Base-by-base conservation (phyloP, 2,329 filamentous ascomycete genomes). In the Ophiostoma pallidulum region DNA sequence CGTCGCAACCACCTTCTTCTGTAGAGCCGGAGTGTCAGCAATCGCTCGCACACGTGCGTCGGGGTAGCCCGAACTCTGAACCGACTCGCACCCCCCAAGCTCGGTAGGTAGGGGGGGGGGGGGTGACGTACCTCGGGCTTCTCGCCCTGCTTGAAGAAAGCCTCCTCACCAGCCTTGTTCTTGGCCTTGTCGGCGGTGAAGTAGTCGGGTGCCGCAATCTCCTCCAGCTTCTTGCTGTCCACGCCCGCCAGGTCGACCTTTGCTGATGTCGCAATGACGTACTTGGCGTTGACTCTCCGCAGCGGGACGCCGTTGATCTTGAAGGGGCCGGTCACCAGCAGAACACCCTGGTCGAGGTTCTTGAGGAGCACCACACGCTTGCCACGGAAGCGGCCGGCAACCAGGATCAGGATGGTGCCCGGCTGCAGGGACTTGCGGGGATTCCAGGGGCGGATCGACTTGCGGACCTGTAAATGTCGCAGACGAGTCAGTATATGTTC, bases 271-370 rank as follows among this genome's bases (percentile, higher is more conserved):
- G 86, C 87, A 69, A 94, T 94, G 68, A 94, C 87, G 74, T 92
- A 94, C 73, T 86, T 84, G 69, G 87, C 78, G 77, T 94, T 94
- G 69, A 94, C 86, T 71, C 86, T 82, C 75, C 92, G 85, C 66
- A 98, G 84, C 62, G 92, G 92, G 59, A 98, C 92, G 73, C 92
- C 92, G 78, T 98, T 98, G 77, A 98, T 85, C 85, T 97, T 98
- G 86, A 97, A 98, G 69, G 92, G 92, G 65, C 92, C 92, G 68
- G 92, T 98, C 65, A 98, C 89, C 70, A 98, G 88, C 71, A 98
- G 89, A 60, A 96, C 88, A 76, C 92, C 92, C 78, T 96, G 88
- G 68, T 87, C 79, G 67, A 98, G 90, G 73, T 84, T 81, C 84
- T 97, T 97, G 71, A 98, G 86, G 75, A 97, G 89, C 66, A 98